Evolutionary conservation across 179 eudicot species (phyloP).

Genomic region (Corrigiola litoralis): DNA sequence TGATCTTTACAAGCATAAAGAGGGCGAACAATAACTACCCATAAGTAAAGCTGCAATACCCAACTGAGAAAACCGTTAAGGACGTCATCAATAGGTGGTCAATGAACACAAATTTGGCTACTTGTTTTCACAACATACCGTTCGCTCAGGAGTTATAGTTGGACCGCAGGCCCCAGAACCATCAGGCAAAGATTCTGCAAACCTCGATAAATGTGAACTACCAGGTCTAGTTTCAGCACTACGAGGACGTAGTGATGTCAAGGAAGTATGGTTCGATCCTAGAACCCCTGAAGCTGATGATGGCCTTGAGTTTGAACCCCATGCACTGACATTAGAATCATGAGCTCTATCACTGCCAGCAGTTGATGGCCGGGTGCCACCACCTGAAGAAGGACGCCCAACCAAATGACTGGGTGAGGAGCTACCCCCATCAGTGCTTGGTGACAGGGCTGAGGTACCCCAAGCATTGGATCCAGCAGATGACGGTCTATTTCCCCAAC

Average conservation of each 20-base stretch:
- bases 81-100: background rate
- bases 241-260: constrained; percentile 65
- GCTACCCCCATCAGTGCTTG: constrained; percentile 65
- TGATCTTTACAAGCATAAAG: too few species aligned
- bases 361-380: constrained; percentile 92
- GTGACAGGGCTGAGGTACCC: constrained; percentile 71
- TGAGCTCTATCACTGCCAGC: constrained; percentile 79
- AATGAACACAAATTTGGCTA: background rate
- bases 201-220: constrained; percentile 87
- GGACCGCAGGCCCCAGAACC: constrained; percentile 52
- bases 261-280: constrained; percentile 57
- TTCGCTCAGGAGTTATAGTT: constrained; percentile 45
- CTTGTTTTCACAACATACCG: constrained; percentile 40
- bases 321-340: constrained; percentile 53
- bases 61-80: background rate
- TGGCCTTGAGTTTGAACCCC: constrained; percentile 86
- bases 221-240: constrained; percentile 95
- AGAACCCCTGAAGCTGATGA: constrained; percentile 84
- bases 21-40: too few species aligned
- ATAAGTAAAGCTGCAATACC: background rate
- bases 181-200: constrained; percentile 77
- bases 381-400: constrained; percentile 88
- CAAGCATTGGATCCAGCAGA: constrained; percentile 77
- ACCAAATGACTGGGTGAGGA: constrained; percentile 62
- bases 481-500: constrained; percentile 93